Conservation (phyloP, 495 filamentous ascomycete species). For the Daldinia vernicosa region DNA sequence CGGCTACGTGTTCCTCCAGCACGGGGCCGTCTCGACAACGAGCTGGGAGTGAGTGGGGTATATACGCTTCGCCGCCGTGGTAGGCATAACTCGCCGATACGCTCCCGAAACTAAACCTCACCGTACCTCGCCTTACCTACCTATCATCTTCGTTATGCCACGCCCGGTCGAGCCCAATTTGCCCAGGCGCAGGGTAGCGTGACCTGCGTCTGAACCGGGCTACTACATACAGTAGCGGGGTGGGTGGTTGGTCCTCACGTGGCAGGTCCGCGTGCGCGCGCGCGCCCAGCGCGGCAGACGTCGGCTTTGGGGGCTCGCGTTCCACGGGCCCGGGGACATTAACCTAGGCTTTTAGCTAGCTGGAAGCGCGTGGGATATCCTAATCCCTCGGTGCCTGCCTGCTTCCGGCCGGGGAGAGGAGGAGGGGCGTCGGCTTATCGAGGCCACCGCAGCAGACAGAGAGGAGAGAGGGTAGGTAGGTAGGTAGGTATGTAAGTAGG, state of each 20-base stretch:
- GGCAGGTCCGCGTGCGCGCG: neutral
- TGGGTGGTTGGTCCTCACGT: neutral
- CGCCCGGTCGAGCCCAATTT: no score
- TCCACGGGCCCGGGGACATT: neutral
- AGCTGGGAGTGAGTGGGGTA: neutral
- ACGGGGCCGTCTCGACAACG: neutral
- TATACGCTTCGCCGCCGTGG: no score
- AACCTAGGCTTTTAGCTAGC: no score
- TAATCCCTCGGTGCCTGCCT: neutral
- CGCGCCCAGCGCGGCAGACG: neutral
- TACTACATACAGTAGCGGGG: neutral
- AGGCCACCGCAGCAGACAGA: no score
- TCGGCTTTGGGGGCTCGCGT: constrained; percentile 1
- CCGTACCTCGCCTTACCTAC: neutral
- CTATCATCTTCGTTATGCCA: no score
- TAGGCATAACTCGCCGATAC: neutral
- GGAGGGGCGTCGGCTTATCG: neutral
- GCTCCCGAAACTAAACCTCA: neutral
- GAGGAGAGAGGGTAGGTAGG: no score
- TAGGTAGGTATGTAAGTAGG: neutral
- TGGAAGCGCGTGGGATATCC: neutral
- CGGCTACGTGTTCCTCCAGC: neutral
- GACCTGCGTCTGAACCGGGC: neutral
- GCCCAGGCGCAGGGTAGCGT: no score
- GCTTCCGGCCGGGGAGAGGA: neutral